These are phyloP conservation scores for Tetrapyrgos nigripes DNA, from an alignment of 1,284 basidiomycete genomes.

Conservation along the genomic window DNA sequence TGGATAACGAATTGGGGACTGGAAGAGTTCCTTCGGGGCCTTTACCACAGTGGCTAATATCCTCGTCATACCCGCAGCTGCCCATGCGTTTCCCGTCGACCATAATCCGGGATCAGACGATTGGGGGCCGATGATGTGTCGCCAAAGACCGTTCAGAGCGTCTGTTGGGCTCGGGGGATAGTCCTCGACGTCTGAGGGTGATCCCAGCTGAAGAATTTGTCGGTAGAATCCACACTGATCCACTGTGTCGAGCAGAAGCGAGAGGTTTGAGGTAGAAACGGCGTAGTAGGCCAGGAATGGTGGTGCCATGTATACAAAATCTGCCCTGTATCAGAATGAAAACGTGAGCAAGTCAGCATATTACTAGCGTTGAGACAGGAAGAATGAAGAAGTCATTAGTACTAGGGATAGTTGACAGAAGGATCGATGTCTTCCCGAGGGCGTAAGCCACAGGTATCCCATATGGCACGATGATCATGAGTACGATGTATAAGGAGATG, in stretches of 20 bases:
- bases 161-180: not conserved
- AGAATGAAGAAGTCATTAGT: too few species aligned
- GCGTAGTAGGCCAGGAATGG: slow-evolving; percentile 66
- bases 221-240: slow-evolving; percentile 54
- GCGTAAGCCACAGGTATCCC: too few species aligned
- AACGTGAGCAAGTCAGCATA: too few species aligned
- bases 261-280: slow-evolving; percentile 45
- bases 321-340: too few species aligned
- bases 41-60: slow-evolving; percentile 53
- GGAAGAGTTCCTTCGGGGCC: slow-evolving; percentile 34
- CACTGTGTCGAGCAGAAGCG: slow-evolving; percentile 49
- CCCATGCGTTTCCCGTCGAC: slow-evolving; percentile 56
- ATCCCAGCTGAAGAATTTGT: slow-evolving; percentile 47
- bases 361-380: too few species aligned
- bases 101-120: slow-evolving; percentile 55
- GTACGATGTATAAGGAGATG: too few species aligned
- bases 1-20: slow-evolving; percentile 12
- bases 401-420: too few species aligned
- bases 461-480: too few species aligned
- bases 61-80: slow-evolving; percentile 48
- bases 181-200: slow-evolving; percentile 1
- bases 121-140: slow-evolving; percentile 54
- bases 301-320: slow-evolving; percentile 66
- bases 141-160: slow-evolving; percentile 42
- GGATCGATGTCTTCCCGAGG: too few species aligned